These are phyloP conservation scores for Hygrocybe punicea DNA, from an alignment of 768 basidiomycete species.

Conservation along the genomic window DNA sequence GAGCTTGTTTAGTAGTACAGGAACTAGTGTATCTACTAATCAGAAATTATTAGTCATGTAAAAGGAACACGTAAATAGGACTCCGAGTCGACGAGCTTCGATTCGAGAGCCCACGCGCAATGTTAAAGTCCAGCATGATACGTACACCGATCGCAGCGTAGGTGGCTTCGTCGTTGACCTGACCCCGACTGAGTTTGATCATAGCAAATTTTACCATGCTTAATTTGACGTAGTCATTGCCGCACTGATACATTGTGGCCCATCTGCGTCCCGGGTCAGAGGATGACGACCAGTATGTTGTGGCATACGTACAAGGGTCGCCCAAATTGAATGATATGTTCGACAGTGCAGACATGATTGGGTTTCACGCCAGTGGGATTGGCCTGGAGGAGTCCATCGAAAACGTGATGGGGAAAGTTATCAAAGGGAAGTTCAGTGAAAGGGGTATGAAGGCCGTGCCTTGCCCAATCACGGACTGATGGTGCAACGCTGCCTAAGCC, in stretches of 20 bases:
- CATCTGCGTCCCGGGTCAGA: neutral
- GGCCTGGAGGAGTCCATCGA: neutral
- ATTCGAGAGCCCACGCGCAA: neutral
- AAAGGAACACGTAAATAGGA: conserved; percentile 17
- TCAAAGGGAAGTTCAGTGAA: neutral
- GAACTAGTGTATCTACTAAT: no score
- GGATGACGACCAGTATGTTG: neutral
- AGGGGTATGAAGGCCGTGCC: neutral
- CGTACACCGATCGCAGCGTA: neutral
- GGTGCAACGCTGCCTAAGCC: neutral
- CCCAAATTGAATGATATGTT: neutral
- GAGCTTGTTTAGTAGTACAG: no score
- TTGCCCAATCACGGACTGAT: neutral
- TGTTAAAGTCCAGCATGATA: neutral
- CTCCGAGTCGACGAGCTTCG: conserved; percentile 16
- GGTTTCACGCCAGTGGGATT: neutral
- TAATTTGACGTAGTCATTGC: no score
- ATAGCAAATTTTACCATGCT: neutral
- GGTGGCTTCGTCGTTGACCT: neutral
- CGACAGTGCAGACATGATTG: neutral
- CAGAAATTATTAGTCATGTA: no score
- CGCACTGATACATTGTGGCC: neutral
- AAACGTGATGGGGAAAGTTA: neutral
- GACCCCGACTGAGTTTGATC: neutral
- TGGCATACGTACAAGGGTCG: neutral